Percentiles rank a stretch among this genome's conserved stretches.
These are phyloP conservation scores for Metschnikowia corniflorae DNA, from an alignment of 805 yeast genomes.

Conservation along the genomic window DNA sequence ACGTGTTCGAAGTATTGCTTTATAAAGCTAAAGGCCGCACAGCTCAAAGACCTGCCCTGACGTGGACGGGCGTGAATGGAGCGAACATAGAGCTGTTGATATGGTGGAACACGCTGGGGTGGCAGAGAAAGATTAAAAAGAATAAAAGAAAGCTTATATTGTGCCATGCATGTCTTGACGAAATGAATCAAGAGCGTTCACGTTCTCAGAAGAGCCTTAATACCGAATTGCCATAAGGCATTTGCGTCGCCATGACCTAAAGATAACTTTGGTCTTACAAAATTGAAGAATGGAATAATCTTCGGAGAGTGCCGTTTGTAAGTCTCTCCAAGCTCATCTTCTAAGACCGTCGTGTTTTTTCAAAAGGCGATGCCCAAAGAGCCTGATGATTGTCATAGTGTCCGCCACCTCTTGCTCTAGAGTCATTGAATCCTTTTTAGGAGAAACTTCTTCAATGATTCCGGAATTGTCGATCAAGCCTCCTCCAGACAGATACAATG, in stretches of 20 bases:
- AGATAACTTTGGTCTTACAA: constrained; percentile 3
- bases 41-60: no score
- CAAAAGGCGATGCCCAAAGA: constrained; percentile 18
- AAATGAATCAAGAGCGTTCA: constrained; percentile 13
- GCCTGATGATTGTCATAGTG: constrained; percentile 14
- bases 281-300: constrained; percentile 10
- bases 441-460: no score
- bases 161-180: constrained; percentile 30
- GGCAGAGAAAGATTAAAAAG: no score
- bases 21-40: no score
- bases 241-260: constrained; percentile 4
- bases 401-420: constrained; percentile 19
- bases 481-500: no score
- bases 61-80: no score
- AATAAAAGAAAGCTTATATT: constrained; percentile 56
- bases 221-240: constrained; percentile 4
- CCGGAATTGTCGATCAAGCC: no score
- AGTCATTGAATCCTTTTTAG: constrained; percentile 2
- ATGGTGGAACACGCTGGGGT: no score
- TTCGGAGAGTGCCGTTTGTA: constrained; percentile 10
- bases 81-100: no score
- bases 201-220: constrained; percentile 1
- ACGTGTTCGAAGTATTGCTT: no score
- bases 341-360: not conserved
- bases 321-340: constrained; percentile 3